Base-by-base conservation (phyloP, 2,329 filamentous ascomycete genomes). In the Xenosphaeropsis pyriputrescens region DNA sequence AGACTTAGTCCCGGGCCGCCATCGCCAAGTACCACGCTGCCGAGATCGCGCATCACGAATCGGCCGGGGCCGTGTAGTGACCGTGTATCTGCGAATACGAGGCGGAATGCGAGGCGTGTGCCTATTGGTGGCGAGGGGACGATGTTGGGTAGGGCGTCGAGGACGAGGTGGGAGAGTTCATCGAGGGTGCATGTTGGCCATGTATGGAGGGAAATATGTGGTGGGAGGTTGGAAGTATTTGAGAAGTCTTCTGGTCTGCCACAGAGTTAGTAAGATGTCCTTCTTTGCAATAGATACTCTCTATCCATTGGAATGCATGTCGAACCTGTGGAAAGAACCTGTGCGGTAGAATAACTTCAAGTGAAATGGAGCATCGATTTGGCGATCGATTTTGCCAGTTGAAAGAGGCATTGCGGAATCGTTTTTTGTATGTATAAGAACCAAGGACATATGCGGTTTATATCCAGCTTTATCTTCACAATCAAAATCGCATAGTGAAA, bases 291-390 rank as follows among this genome's bases (percentile, higher is more conserved):
- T 16, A 15, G 13, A 34, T 26, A 26, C 7, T 5, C 8, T 9
- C 22, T 26, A 26, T 26, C 22, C 22, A 26, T 26, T 5, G 22
- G 38, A 6, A 17, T 38, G 59, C 14, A 55, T 54, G 32, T 63
- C 41, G 29, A 60, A 77, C 77, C 73, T 72, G 58, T 89, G 79
- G 51, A 85, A 88, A 32, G 70, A 68, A 51, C 78, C 75, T 13
- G 69, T 73, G 42, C 78, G 75, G 60, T 89, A 93, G 64, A 88
- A 93, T 42, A 94, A 70, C 55, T 83, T 86, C 14, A 94, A 65
- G 43, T 89, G 72, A 60, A 93, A 94, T 5, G 86, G 88, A 3
- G 82, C 75, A 11, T 76, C 82, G 34, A 70, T 68, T 51, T 83
- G 71, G 43, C 79, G 76, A 55, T 86, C 75, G 49, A 79, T 65